Percentiles rank a stretch among this genome's conserved stretches.
Conservation (phyloP, 257 asterid genomes). For the Oldenlandia corymbosa region DNA sequence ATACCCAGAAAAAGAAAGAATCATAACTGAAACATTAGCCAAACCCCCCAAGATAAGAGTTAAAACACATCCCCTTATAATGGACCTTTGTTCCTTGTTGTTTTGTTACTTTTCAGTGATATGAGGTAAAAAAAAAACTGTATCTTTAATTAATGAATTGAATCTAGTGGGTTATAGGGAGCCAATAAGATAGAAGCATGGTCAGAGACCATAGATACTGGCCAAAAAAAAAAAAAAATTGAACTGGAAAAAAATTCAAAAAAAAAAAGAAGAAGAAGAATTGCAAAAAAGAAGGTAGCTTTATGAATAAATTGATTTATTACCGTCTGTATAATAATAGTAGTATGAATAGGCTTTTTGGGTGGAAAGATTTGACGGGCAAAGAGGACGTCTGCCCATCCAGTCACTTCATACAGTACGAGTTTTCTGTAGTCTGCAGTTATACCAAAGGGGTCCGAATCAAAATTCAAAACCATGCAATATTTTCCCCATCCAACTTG, state of each 20-base stretch:
- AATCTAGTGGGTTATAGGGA: conserved; percentile 32
- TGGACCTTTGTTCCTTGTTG: too few species aligned
- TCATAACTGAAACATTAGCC: background rate
- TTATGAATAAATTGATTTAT: too few species aligned
- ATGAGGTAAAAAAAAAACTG: too few species aligned
- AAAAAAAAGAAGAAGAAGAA: conserved; percentile 8
- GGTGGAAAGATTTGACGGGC: conserved; percentile 41
- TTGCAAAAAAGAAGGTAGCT: too few species aligned
- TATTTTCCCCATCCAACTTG: background rate
- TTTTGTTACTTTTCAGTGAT: too few species aligned
- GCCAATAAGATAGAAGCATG: conserved; percentile 36
- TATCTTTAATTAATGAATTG: background rate
- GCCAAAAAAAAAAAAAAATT: background rate
- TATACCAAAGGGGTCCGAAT: conserved; percentile 1
- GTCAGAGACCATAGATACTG: conserved; percentile 30
- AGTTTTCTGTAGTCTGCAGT: conserved; percentile 7
- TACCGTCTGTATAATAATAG: too few species aligned
- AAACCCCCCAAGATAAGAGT: too few species aligned
- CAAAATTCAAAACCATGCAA: conserved; percentile 10
- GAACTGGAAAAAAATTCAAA: too few species aligned
- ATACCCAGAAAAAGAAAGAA: conserved; percentile 14
- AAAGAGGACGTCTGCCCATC: conserved; percentile 40
- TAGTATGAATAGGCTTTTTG: background rate
- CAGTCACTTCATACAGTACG: conserved; percentile 57
- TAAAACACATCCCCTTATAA: background rate